Conservation (phyloP, 192 early-diverging fungal genomes). For the Coemansia sp. region DNA sequence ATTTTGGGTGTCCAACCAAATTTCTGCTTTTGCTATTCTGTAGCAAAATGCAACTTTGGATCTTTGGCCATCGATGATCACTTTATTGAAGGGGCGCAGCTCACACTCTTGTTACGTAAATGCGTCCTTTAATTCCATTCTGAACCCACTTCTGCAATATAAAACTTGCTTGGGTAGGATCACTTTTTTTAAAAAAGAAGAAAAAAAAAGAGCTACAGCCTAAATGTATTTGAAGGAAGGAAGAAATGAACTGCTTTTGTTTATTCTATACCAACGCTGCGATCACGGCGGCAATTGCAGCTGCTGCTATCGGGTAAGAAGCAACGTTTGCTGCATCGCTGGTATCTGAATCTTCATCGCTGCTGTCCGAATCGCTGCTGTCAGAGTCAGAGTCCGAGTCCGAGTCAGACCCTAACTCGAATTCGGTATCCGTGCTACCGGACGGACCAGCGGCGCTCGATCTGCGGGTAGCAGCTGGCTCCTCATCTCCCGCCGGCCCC, state of each 20-base stretch:
- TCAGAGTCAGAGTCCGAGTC: background rate
- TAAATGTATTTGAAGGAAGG: too few species aligned
- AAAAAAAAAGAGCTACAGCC: too few species aligned
- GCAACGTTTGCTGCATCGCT: background rate
- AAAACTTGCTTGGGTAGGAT: too few species aligned
- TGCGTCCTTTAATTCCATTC: slow-evolving; percentile 28
- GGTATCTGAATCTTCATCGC: background rate
- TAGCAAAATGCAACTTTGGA: too few species aligned
- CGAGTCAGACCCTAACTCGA: background rate
- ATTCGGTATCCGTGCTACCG: background rate
- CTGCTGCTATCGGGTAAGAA: background rate
- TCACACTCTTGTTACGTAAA: slow-evolving; percentile 35
- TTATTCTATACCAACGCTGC: slow-evolving; percentile 16
- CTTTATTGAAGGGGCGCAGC: slow-evolving; percentile 25
- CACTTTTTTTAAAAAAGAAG: too few species aligned
- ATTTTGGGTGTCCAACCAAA: too few species aligned
- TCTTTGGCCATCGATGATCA: slow-evolving; percentile 13
- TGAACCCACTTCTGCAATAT: slow-evolving; percentile 22
- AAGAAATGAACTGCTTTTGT: too few species aligned
- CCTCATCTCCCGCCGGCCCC: too few species aligned
- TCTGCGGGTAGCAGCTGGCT: too few species aligned
- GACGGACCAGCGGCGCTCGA: background rate
- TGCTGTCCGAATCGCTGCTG: background rate
- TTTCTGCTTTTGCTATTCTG: too few species aligned
- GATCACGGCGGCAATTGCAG: slow-evolving; percentile 10